Conservation (phyloP, 2,329 filamentous ascomycete species). For the Diaporthe sp. region DNA sequence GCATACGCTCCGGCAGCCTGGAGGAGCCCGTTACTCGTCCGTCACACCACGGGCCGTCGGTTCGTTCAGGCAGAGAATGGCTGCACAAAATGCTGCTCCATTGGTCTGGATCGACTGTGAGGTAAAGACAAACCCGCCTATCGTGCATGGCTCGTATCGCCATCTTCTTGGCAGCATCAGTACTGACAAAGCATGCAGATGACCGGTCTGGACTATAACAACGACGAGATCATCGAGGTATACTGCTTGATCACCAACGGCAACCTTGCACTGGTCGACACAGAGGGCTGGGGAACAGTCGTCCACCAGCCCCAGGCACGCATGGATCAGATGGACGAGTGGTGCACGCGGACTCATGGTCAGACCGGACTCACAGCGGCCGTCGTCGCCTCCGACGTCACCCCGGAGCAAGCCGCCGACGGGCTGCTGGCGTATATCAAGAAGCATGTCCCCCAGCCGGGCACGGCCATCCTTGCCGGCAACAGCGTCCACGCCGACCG, state of each 20-base stretch:
- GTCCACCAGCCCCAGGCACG: slow-evolving; percentile 80
- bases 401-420: slow-evolving; percentile 78
- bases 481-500: slow-evolving; percentile 95
- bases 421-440: slow-evolving; percentile 85
- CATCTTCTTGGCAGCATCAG: slow-evolving; percentile 14
- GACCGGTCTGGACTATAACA: slow-evolving; percentile 86
- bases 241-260: slow-evolving; percentile 92
- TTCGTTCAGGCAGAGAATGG: slow-evolving; percentile 26
- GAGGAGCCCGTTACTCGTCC: not conserved
- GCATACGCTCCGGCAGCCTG: not conserved
- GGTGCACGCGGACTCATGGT: slow-evolving; percentile 87
- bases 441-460: slow-evolving; percentile 75
- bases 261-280: slow-evolving; percentile 81
- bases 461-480: slow-evolving; percentile 83
- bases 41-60: too few species aligned
- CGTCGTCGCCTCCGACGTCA: slow-evolving; percentile 80
- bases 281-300: slow-evolving; percentile 82
- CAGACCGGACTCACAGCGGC: slow-evolving; percentile 84
- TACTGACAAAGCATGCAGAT: slow-evolving; percentile 71
- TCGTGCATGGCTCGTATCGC: not conserved
- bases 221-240: slow-evolving; percentile 90
- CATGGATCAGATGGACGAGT: slow-evolving; percentile 86
- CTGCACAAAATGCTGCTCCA: slow-evolving; percentile 62
- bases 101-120: slow-evolving; percentile 88
- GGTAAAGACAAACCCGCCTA: slow-evolving; percentile 51